These are phyloP conservation scores for Triadica sebifera DNA, from an alignment of 345 rosid genomes.

Conservation along the genomic window DNA sequence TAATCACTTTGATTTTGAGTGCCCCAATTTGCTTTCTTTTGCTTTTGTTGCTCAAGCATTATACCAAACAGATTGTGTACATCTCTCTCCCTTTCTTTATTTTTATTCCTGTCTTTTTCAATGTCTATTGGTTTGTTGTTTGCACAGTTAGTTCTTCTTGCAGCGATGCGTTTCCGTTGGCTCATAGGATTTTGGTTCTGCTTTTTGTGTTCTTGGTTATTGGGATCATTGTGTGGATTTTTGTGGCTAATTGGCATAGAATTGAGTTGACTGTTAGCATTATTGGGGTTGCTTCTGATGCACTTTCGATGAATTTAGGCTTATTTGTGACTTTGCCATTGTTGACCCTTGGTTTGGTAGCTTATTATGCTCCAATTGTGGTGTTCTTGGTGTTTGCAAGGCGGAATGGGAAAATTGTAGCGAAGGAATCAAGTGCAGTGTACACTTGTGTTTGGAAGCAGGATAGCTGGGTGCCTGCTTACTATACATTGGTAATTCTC, in stretches of 20 bases:
- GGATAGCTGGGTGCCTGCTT: slow-evolving; percentile 92
- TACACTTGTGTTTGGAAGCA: slow-evolving; percentile 80
- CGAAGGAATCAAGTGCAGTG: slow-evolving; percentile 48
- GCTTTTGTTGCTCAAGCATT: slow-evolving; percentile 72
- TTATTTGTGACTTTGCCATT: slow-evolving; percentile 63
- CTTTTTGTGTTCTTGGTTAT: slow-evolving; percentile 65
- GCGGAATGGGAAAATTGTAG: slow-evolving; percentile 69
- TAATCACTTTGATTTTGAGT: slow-evolving; percentile 61
- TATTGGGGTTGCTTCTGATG: slow-evolving; percentile 77
- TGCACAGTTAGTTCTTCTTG: slow-evolving; percentile 75
- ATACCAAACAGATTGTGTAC: slow-evolving; percentile 81
- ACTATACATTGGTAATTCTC: slow-evolving; percentile 67
- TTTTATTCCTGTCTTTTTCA: slow-evolving; percentile 60
- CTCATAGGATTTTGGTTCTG: slow-evolving; percentile 61
- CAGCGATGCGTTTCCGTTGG: slow-evolving; percentile 59
- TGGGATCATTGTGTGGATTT: slow-evolving; percentile 72
- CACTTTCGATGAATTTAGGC: slow-evolving; percentile 67
- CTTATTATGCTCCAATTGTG: slow-evolving; percentile 67
- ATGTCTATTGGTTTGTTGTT: slow-evolving; percentile 89
- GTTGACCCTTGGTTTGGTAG: slow-evolving; percentile 53
- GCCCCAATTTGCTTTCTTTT: slow-evolving; percentile 63
- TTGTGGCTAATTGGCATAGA: slow-evolving; percentile 76
- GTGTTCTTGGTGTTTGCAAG: slow-evolving; percentile 77
- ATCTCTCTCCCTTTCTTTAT: slow-evolving; percentile 72
- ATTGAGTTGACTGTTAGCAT: slow-evolving; percentile 72